Evolutionary conservation across 352 stramenopile species (phyloP).

Genomic region (Pythium phragmitis): DNA sequence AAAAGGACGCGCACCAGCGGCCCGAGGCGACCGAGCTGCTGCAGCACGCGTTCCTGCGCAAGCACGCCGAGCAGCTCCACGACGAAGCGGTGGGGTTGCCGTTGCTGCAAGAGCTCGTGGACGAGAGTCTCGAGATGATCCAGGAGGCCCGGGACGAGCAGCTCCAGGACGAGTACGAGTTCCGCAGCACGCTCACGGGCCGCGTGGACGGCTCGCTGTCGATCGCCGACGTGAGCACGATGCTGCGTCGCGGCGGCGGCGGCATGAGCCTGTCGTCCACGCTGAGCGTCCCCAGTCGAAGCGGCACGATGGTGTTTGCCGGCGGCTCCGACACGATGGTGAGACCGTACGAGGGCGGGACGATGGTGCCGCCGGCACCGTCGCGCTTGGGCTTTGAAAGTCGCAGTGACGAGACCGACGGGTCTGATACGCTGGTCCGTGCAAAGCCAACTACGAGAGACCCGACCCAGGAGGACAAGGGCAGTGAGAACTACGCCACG

Average conservation of each 20-base stretch:
- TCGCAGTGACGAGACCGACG: constrained; percentile 1
- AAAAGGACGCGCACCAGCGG: constrained; percentile 86
- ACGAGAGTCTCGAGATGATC: constrained; percentile 68
- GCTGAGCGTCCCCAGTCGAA: background rate
- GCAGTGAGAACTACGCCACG: constrained; percentile 1
- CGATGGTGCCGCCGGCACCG: constrained; percentile 37
- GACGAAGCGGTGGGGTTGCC: constrained; percentile 16
- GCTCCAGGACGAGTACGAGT: constrained; percentile 55
- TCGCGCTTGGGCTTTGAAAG: background rate
- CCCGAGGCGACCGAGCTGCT: constrained; percentile 84
- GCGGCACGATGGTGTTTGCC: constrained; percentile 32
- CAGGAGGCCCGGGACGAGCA: constrained; percentile 46
- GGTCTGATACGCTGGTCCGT: constrained; percentile 25
- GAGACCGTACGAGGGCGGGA: constrained; percentile 14
- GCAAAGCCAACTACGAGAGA: constrained; percentile 5
- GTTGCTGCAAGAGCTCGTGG: constrained; percentile 69
- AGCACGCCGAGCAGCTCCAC: constrained; percentile 52
- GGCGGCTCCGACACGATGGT: constrained; percentile 1
- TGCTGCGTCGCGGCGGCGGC: constrained; percentile 32
- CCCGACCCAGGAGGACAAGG: constrained; percentile 9
- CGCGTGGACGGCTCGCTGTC: constrained; percentile 58
- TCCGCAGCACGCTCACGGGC: constrained; percentile 49
- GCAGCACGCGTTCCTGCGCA: constrained; percentile 78
- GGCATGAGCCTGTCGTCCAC: constrained; percentile 8
- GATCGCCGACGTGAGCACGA: constrained; percentile 63